Evolutionary conservation across 2,329 filamentous ascomycete genomes (phyloP).

Genomic region (Nemania diffusa): DNA sequence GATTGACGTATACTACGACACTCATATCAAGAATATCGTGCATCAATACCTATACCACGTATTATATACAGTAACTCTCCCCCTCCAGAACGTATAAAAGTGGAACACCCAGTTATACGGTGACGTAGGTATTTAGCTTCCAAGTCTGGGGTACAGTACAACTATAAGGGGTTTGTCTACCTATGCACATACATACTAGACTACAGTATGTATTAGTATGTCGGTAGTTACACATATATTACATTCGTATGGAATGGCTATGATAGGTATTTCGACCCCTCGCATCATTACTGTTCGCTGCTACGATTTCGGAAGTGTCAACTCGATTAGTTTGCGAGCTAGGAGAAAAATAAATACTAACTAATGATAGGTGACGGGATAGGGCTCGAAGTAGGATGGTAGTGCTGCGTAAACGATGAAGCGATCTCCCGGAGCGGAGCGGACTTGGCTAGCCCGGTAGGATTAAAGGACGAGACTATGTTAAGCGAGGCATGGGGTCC

Average conservation of each 20-base stretch:
- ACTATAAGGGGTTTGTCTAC: neutral
- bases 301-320: no score
- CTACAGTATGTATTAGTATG: neutral
- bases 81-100: neutral
- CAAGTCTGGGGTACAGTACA: neutral
- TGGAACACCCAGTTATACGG: neutral
- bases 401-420: neutral
- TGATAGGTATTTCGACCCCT: no score
- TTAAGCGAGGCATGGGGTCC: slow-evolving; percentile 28
- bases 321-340: neutral
- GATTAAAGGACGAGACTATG: slow-evolving; percentile 4
- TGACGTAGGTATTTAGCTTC: slow-evolving; percentile 18
- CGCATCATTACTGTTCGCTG: no score
- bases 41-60: neutral
- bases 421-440: slow-evolving; percentile 8
- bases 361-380: neutral
- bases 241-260: neutral
- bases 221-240: neutral
- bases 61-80: neutral
- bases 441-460: neutral
- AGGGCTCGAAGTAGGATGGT: neutral
- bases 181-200: neutral
- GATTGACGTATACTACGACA: neutral
- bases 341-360: neutral
- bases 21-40: slow-evolving; percentile 7